phyloP scores from a whole-genome alignment of 805 yeast genomes.

The Candida ovalis region DNA sequence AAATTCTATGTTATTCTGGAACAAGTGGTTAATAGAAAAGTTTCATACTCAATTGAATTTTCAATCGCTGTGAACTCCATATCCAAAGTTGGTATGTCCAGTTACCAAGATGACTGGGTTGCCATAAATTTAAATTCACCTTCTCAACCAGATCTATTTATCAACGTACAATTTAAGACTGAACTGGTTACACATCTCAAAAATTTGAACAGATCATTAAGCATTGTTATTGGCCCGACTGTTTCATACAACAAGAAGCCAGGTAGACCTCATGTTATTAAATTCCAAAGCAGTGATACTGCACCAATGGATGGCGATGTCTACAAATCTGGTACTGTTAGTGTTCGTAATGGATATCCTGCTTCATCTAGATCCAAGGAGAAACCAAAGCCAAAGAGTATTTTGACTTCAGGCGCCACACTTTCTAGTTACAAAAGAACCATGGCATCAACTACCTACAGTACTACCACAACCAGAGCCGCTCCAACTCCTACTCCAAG shows the following conservation, averaged over 20 bases:
- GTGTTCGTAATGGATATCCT: slow-evolving; percentile 76
- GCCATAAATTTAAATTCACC: slow-evolving; percentile 59
- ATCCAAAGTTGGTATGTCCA: slow-evolving; percentile 62
- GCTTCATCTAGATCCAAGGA: slow-evolving; percentile 65
- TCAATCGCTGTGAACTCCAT: slow-evolving; percentile 58
- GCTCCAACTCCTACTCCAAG: slow-evolving; percentile 11
- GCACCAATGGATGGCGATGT: slow-evolving; percentile 66
- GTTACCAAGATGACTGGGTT: slow-evolving; percentile 88
- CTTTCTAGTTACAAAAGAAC: slow-evolving; percentile 26
- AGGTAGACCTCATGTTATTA: slow-evolving; percentile 71
- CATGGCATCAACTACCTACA: slow-evolving; percentile 9
- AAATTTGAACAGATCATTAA: slow-evolving; percentile 52
- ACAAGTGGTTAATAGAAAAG: slow-evolving; percentile 53
- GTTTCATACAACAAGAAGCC: slow-evolving; percentile 89
- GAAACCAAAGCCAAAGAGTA: slow-evolving; percentile 60
- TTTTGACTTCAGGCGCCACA: slow-evolving; percentile 22
- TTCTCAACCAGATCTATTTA: slow-evolving; percentile 69
- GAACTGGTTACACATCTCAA: slow-evolving; percentile 77
- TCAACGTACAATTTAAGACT: slow-evolving; percentile 83
- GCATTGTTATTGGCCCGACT: slow-evolving; percentile 64
- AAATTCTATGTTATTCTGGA: slow-evolving; percentile 72
- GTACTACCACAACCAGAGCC: slow-evolving; percentile 17
- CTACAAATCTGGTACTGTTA: slow-evolving; percentile 86
- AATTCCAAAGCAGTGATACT: slow-evolving; percentile 57
- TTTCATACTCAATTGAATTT: slow-evolving; percentile 57